These are phyloP conservation scores for Emericellopsis atlantica DNA, from an alignment of 2,329 filamentous ascomycete genomes.

Conservation along the genomic window DNA sequence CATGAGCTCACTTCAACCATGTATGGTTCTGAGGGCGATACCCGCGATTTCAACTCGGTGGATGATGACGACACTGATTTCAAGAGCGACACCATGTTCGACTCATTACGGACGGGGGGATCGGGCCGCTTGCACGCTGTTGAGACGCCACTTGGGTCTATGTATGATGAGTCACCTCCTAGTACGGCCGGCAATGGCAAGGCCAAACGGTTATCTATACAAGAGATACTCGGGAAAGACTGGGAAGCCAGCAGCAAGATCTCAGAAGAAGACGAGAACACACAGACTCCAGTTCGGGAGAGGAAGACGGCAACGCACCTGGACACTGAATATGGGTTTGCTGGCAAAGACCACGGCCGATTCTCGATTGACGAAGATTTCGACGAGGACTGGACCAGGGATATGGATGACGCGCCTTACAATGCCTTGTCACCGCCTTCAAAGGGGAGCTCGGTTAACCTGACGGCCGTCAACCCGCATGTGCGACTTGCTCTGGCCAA, in stretches of 20 bases:
- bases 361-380: conserved; percentile 49
- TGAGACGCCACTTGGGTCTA: conserved; percentile 62
- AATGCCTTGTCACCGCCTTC: conserved; percentile 47
- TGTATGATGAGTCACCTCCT: conserved; percentile 69
- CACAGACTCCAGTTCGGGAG: conserved; percentile 32
- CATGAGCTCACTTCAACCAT: conserved; percentile 40
- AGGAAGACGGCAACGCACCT: conserved; percentile 10
- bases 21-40: conserved; percentile 58
- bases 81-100: conserved; percentile 65
- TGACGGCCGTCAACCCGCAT: conserved; percentile 37
- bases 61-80: conserved; percentile 72
- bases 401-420: conserved; percentile 33
- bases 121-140: conserved; percentile 54
- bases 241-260: conserved; percentile 45
- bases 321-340: conserved; percentile 15
- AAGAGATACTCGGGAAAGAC: conserved; percentile 42
- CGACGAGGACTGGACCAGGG: conserved; percentile 48
- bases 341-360: conserved; percentile 29
- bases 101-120: conserved; percentile 60
- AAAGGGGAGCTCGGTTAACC: conserved; percentile 35
- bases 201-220: conserved; percentile 43
- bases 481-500: conserved; percentile 40
- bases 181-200: conserved; percentile 40
- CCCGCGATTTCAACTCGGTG: conserved; percentile 48
- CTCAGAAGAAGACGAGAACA: conserved; percentile 48